Percentiles rank a stretch among this genome's conserved stretches.
These are phyloP conservation scores for Sanghuangporus sanghuang DNA, from an alignment of 1,284 basidiomycete genomes.

Conservation along the genomic window DNA sequence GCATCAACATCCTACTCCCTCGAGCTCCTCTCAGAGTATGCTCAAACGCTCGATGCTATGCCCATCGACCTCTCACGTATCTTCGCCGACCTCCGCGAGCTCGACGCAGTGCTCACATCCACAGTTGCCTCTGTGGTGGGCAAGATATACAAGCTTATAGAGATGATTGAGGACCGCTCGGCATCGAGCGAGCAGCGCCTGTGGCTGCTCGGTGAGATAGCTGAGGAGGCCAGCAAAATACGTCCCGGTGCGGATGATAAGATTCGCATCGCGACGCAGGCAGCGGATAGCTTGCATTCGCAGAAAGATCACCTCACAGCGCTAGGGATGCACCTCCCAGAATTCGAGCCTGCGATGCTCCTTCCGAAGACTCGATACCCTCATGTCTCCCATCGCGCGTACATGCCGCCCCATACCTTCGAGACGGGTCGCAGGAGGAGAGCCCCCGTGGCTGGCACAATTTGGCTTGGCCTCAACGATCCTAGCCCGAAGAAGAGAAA, in stretches of 20 bases:
- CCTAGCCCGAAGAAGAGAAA: constrained; percentile 62
- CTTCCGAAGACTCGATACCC: constrained; percentile 67
- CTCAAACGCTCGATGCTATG: constrained; percentile 90
- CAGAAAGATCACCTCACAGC: constrained; percentile 68
- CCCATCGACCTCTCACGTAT: constrained; percentile 92
- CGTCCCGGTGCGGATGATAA: constrained; percentile 98
- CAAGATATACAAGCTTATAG: constrained; percentile 72
- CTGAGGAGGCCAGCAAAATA: constrained; percentile 88
- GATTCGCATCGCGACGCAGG: constrained; percentile 93
- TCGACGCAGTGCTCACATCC: constrained; percentile 93
- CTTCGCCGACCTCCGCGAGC: constrained; percentile 93
- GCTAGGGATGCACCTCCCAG: constrained; percentile 62
- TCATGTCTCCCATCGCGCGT: constrained; percentile 61
- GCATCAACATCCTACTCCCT: constrained; percentile 44
- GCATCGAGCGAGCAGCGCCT: constrained; percentile 77
- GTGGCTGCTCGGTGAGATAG: constrained; percentile 85
- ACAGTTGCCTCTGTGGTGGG: constrained; percentile 75
- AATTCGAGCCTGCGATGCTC: constrained; percentile 55
- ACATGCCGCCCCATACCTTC: constrained; percentile 49
- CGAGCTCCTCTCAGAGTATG: constrained; percentile 73
- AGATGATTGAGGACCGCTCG: constrained; percentile 68
- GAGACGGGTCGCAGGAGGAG: constrained; percentile 54
- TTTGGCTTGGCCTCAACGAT: constrained; percentile 41
- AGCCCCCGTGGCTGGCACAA: constrained; percentile 40
- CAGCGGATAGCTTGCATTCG: constrained; percentile 82